A percentile compares a stretch with the other conserved stretches of the same genome.
Conservation (phyloP, 306 rosid genomes). For the Urtica urens region DNA sequence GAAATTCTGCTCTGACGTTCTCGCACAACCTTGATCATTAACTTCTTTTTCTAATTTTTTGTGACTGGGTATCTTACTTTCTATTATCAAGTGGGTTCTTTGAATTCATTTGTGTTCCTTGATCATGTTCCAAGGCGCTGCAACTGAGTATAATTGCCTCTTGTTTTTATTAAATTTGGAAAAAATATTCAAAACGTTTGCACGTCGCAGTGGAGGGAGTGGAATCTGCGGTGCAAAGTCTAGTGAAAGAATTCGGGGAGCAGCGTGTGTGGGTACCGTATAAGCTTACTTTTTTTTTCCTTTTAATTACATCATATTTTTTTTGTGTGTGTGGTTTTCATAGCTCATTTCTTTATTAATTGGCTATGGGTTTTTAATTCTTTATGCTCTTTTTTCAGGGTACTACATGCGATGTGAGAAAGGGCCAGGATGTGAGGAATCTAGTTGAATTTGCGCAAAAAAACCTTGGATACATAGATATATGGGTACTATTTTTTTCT, state of each 20-base stretch:
- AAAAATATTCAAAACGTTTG: no score
- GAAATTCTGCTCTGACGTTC: background rate
- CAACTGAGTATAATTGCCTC: no score
- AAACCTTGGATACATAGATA: constrained; percentile 62
- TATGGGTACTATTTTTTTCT: constrained; percentile 44
- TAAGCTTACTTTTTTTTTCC: constrained; percentile 17
- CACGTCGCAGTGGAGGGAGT: constrained; percentile 51
- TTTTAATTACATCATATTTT: background rate
- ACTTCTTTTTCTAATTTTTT: no score
- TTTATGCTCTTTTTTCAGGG: constrained; percentile 44
- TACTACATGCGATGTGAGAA: constrained; percentile 69
- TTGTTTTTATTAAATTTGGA: no score
- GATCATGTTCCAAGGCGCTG: no score
- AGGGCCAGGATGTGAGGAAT: constrained; percentile 68
- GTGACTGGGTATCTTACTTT: no score
- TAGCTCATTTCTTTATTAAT: constrained; percentile 18
- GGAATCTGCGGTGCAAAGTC: constrained; percentile 42
- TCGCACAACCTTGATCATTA: background rate
- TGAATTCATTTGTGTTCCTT: no score
- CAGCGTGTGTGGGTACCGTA: constrained; percentile 92
- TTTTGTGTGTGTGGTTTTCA: background rate
- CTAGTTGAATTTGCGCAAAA: constrained; percentile 70
- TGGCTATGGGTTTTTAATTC: constrained; percentile 7
- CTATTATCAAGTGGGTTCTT: no score
- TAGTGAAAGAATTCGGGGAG: constrained; percentile 67